Conservation (phyloP, 2,329 filamentous ascomycete genomes). For the Exophiala sideris region DNA sequence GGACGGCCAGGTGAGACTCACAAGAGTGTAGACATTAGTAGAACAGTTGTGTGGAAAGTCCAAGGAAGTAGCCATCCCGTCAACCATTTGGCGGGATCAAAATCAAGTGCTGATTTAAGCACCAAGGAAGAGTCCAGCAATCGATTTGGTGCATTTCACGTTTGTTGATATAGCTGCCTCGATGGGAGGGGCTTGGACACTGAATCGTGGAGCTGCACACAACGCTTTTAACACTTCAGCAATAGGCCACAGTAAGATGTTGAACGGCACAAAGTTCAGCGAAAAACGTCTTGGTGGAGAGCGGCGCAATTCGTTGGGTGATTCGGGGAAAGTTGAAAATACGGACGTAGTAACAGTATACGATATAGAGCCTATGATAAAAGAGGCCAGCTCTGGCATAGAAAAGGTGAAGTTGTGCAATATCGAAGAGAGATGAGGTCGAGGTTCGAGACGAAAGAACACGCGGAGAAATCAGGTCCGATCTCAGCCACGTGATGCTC, state of each 20-base stretch:
- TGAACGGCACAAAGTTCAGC: too few relatives aligned
- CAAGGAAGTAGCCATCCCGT: constrained; percentile 20
- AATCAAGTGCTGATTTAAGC: constrained; percentile 14
- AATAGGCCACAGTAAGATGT: too few relatives aligned
- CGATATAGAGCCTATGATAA: background rate
- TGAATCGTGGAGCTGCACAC: background rate
- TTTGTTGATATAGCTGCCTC: background rate
- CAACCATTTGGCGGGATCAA: constrained; percentile 25
- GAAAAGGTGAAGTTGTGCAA: background rate
- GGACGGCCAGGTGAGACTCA: constrained; percentile 2
- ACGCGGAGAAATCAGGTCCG: background rate
- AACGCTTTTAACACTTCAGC: background rate
- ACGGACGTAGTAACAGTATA: too few relatives aligned
- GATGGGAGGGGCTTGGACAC: background rate
- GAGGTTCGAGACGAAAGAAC: background rate
- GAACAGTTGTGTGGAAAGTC: constrained; percentile 26
- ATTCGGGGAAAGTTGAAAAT: too few relatives aligned
- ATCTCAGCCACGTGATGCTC: background rate
- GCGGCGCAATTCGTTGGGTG: too few relatives aligned
- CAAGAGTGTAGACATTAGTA: constrained; percentile 27
- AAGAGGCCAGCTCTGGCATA: constrained; percentile 8
- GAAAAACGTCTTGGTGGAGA: background rate
- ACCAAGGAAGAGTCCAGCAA: constrained; percentile 1
- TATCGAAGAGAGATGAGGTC: background rate
- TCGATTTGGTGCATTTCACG: constrained; percentile 18